Percentiles rank a stretch among this genome's conserved stretches.
Conservation (phyloP, 225 moss, liverwort and hornwort species). For the Pseudoscleropodium purum region DNA sequence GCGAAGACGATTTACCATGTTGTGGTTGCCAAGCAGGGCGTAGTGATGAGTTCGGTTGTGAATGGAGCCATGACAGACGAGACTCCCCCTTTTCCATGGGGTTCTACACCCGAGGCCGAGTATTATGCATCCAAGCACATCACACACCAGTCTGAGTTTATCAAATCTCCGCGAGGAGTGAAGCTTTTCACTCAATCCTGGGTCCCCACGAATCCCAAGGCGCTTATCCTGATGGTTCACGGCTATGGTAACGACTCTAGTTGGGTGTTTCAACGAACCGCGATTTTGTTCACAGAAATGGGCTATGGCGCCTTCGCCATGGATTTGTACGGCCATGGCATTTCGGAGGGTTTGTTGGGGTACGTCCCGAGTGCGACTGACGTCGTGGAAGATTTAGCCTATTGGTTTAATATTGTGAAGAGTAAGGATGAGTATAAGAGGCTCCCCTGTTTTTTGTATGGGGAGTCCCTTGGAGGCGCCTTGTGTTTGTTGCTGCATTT, state of each 20-base stretch:
- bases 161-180: constrained; percentile 49
- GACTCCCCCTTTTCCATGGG: constrained; percentile 66
- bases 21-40: background rate
- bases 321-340: constrained; percentile 79
- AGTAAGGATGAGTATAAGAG: constrained; percentile 29
- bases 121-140: constrained; percentile 48
- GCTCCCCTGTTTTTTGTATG: constrained; percentile 68
- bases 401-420: constrained; percentile 41
- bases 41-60: constrained; percentile 4
- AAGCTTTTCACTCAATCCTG: constrained; percentile 72
- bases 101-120: constrained; percentile 56
- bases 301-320: constrained; percentile 73
- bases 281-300: constrained; percentile 72
- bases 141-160: constrained; percentile 27
- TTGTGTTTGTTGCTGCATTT: constrained; percentile 79
- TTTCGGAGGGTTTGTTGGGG: constrained; percentile 59
- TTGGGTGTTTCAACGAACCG: constrained; percentile 86
- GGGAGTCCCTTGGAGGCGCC: constrained; percentile 83
- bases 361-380: constrained; percentile 45
- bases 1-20: background rate
- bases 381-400: constrained; percentile 46
- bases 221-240: constrained; percentile 81
- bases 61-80: background rate
- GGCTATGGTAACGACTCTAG: constrained; percentile 86
- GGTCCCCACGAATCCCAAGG: constrained; percentile 54